phyloP scores from a whole-genome alignment of 306 rosid genomes.

The Medicago truncatula region DNA sequence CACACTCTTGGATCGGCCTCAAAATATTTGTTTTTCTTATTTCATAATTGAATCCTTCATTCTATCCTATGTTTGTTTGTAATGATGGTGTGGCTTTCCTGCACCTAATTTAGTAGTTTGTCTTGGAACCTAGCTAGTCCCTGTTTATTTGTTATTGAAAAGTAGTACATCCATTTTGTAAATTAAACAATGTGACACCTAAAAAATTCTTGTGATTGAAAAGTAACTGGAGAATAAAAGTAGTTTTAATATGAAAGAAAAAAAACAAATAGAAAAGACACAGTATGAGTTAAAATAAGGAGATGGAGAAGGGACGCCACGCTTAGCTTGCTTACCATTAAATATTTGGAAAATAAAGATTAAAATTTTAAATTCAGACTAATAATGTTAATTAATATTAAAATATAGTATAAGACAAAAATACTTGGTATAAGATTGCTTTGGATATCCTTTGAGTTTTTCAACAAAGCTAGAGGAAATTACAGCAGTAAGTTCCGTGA shows the following conservation, averaged over 20 bases:
- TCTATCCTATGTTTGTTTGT: too few species aligned
- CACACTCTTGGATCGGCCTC: background rate
- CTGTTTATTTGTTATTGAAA: too few species aligned
- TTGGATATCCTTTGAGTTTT: slow-evolving; percentile 13
- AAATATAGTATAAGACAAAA: too few species aligned
- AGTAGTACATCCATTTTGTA: too few species aligned
- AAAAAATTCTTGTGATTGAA: background rate
- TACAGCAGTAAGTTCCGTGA: background rate
- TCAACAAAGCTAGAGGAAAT: background rate
- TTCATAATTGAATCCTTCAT: too few species aligned
- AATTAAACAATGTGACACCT: background rate
- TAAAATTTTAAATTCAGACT: background rate
- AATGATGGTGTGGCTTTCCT: too few species aligned
- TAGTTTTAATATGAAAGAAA: background rate
- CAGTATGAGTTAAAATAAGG: background rate
- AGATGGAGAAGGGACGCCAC: background rate
- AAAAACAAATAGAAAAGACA: background rate
- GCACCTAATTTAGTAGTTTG: too few species aligned
- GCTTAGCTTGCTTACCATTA: background rate
- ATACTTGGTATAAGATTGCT: background rate
- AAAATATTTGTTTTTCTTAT: too few species aligned
- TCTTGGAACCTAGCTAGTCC: too few species aligned
- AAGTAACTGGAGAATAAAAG: background rate
- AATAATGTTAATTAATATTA: background rate
- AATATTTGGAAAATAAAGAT: background rate